Evolutionary conservation across 2,329 filamentous ascomycete genomes (phyloP).

Genomic region (Lasiodiplodia citricola): DNA sequence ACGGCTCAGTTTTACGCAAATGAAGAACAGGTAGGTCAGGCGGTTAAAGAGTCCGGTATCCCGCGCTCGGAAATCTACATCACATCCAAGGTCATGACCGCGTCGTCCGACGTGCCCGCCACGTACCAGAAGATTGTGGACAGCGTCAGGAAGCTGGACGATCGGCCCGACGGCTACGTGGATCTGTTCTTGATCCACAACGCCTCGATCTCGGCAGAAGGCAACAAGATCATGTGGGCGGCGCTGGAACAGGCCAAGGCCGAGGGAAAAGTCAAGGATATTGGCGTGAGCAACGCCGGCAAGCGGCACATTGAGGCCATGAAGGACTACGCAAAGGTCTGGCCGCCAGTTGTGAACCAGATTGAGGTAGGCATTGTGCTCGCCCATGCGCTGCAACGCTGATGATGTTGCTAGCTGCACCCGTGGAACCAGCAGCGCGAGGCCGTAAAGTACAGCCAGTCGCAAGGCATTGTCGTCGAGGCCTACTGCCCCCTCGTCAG

Average conservation of each 20-base stretch:
- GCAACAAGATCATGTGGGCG: conserved; percentile 67
- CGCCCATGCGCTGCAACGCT: neutral
- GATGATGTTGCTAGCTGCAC: conserved; percentile 60
- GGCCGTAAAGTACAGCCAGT: conserved; percentile 62
- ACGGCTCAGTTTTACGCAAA: conserved; percentile 74
- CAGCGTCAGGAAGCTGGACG: conserved; percentile 67
- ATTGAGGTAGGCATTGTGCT: conserved; percentile 61
- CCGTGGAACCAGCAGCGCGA: conserved; percentile 72
- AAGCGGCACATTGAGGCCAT: conserved; percentile 72
- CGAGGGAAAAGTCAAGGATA: conserved; percentile 66
- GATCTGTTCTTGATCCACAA: conserved; percentile 75
- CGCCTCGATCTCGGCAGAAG: conserved; percentile 60
- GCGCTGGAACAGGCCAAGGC: conserved; percentile 67
- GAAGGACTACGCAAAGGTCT: conserved; percentile 67
- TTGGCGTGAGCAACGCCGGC: conserved; percentile 77
- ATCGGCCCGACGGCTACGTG: conserved; percentile 63
- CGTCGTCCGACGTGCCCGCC: conserved; percentile 59
- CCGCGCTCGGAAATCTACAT: conserved; percentile 67
- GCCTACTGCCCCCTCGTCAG: conserved; percentile 72
- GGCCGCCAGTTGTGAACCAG: conserved; percentile 76
- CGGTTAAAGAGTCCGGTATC: conserved; percentile 63
- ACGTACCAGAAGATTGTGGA: conserved; percentile 65
- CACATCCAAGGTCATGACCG: conserved; percentile 71
- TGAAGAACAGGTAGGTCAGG: conserved; percentile 69
- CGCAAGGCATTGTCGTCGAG: conserved; percentile 65